These are phyloP conservation scores for Fusarium sp. DNA, from an alignment of 2,329 filamentous ascomycete genomes.

Conservation along the genomic window DNA sequence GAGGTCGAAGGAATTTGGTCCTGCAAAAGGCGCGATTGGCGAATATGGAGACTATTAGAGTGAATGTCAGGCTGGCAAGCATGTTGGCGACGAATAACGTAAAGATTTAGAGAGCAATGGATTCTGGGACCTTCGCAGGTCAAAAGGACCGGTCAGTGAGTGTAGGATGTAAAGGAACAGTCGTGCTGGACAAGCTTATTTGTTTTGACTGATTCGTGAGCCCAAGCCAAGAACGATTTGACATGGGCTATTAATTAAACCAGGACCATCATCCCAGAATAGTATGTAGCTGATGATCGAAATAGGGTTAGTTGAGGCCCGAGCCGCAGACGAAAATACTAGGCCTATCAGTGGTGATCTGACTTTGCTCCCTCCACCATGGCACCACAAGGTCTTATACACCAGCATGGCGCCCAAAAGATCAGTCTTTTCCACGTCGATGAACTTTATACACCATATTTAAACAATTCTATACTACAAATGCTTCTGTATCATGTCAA, in stretches of 20 bases:
- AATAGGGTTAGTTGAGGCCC: too few relatives aligned
- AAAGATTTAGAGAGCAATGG: fast-evolving
- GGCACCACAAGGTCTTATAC: too few relatives aligned
- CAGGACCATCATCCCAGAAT: neutral
- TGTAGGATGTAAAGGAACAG: too few relatives aligned
- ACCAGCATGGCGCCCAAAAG: too few relatives aligned
- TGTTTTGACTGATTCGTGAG: neutral
- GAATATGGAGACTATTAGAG: fast-evolving
- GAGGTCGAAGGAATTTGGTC: neutral
- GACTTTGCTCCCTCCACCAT: too few relatives aligned
- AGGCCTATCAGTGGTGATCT: too few relatives aligned
- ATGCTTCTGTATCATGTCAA: too few relatives aligned
- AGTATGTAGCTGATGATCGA: neutral
- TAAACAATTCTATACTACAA: too few relatives aligned
- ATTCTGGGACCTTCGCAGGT: fast-evolving
- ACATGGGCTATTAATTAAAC: neutral
- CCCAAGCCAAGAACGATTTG: fast-evolving
- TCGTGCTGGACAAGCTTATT: neutral
- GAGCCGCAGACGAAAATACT: too few relatives aligned
- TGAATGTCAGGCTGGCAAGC: fast-evolving
- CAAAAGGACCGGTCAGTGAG: too few relatives aligned
- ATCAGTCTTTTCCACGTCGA: too few relatives aligned
- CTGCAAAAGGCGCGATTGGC: fast-evolving
- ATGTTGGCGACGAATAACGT: neutral
- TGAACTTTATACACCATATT: too few relatives aligned